A percentile compares a stretch with the other conserved stretches of the same genome.
Conservation (phyloP, 2,329 filamentous ascomycete genomes). For the Colletotrichum melonis region DNA sequence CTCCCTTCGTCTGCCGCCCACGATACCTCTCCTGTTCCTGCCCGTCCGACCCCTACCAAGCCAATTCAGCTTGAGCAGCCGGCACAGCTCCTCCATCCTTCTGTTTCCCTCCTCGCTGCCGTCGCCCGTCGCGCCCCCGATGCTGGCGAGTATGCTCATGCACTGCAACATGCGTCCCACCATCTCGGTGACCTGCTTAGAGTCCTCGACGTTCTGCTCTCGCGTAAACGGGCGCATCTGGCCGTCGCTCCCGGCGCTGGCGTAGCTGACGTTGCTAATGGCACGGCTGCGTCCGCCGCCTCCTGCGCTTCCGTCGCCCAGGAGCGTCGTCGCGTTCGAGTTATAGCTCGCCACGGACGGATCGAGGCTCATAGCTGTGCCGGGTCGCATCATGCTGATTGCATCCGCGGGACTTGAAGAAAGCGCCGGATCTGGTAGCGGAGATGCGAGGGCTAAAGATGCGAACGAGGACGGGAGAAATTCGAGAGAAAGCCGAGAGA, state of each 20-base stretch:
- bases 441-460: conserved; percentile 65
- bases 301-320: conserved; percentile 72
- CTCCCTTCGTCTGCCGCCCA: conserved; percentile 72
- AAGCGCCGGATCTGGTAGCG: conserved; percentile 58
- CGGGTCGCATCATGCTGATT: conserved; percentile 65
- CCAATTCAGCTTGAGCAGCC: conserved; percentile 96
- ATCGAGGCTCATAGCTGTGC: conserved; percentile 81
- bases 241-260: conserved; percentile 61
- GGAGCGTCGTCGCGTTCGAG: conserved; percentile 80
- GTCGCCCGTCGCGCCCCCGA: conserved; percentile 54
- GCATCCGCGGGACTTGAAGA: conserved; percentile 60
- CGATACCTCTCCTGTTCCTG: conserved; percentile 88
- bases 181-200: conserved; percentile 89
- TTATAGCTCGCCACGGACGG: conserved; percentile 83
- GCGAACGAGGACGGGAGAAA: conserved; percentile 69
- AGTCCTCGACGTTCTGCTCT: conserved; percentile 73
- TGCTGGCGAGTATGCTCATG: conserved; percentile 86
- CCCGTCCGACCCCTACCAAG: conserved; percentile 90
- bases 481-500: conserved; percentile 89
- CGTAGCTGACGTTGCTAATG: conserved; percentile 84
- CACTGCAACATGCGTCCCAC: conserved; percentile 97
- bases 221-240: conserved; percentile 64
- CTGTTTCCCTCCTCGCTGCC: conserved; percentile 78
- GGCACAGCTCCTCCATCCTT: conserved; percentile 85
- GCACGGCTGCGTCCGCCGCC: conserved; percentile 77